phyloP scores from a whole-genome alignment of 169 alveolate genomes.

The Plasmodium sp. region DNA sequence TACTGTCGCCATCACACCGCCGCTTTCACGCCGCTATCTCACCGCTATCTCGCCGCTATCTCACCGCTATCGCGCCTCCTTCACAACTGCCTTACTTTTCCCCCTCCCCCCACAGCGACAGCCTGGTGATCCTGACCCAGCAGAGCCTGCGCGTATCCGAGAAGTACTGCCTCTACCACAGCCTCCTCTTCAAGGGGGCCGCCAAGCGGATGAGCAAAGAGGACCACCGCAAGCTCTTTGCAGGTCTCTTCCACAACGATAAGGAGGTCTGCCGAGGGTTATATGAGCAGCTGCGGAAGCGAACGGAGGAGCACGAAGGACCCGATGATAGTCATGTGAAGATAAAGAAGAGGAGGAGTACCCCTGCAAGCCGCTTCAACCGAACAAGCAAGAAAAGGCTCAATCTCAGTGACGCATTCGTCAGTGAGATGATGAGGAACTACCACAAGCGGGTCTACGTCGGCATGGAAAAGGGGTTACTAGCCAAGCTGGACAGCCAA shows the following conservation, averaged over 20 bases:
- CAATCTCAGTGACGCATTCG: not conserved
- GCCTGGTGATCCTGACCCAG: slow-evolving; percentile 4
- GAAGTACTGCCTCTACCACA: slow-evolving; percentile 35
- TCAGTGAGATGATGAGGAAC: slow-evolving; percentile 1
- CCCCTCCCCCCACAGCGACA: slow-evolving; percentile 15
- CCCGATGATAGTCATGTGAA: not conserved
- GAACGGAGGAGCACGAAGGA: not conserved
- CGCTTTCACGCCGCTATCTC: no score
- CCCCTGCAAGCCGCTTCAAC: not conserved
- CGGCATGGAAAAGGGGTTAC: slow-evolving; percentile 8
- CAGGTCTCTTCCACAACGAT: slow-evolving; percentile 19
- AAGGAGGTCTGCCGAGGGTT: not conserved
- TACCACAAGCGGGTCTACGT: slow-evolving; percentile 21
- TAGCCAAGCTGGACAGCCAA: not conserved
- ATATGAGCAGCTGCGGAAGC: not conserved
- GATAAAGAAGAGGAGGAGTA: not conserved
- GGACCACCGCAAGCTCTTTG: not conserved
- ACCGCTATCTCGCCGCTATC: no score
- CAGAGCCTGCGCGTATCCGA: slow-evolving; percentile 28
- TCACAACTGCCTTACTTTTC: not conserved
- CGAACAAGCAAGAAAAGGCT: not conserved
- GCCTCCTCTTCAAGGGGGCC: not conserved
- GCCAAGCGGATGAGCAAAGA: slow-evolving; percentile 11
- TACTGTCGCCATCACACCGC: no score
- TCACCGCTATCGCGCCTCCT: not conserved